These are phyloP conservation scores for Diphasiastrum complanatum DNA, from an alignment of 83 land plant genomes.

Conservation along the genomic window DNA sequence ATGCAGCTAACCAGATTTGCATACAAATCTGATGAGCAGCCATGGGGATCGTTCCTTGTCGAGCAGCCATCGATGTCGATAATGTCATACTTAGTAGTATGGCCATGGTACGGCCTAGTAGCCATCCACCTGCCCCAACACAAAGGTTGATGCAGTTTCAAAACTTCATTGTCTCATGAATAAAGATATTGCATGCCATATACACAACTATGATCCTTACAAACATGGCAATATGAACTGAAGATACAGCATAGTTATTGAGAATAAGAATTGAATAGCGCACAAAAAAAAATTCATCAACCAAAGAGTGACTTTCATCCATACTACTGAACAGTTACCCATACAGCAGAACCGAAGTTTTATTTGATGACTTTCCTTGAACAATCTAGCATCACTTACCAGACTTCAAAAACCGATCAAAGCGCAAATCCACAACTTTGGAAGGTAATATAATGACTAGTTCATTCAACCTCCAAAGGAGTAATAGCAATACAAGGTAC, in stretches of 20 bases:
- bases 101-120: slow-evolving; percentile 65
- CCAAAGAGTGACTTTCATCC: neutral
- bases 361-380: no score
- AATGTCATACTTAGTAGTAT: slow-evolving; percentile 61
- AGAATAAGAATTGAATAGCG: no score
- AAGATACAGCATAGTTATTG: no score
- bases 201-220: no score
- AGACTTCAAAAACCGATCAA: slow-evolving; percentile 64
- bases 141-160: no score
- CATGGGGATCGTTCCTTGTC: slow-evolving; percentile 73
- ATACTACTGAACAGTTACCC: neutral
- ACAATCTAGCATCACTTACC: slow-evolving; percentile 46
- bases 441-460: slow-evolving; percentile 70
- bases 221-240: no score
- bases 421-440: slow-evolving; percentile 44
- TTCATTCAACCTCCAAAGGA: slow-evolving; percentile 51
- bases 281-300: neutral
- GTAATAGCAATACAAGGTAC: slow-evolving; percentile 60
- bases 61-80: slow-evolving; percentile 87
- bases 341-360: neutral
- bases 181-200: no score
- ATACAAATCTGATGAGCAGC: slow-evolving; percentile 93
- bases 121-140: slow-evolving; percentile 72
- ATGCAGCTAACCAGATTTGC: slow-evolving; percentile 86
- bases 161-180: no score